Evolutionary conservation across 257 asterid species (phyloP).

Genomic region (Ilex aquifolium): DNA sequence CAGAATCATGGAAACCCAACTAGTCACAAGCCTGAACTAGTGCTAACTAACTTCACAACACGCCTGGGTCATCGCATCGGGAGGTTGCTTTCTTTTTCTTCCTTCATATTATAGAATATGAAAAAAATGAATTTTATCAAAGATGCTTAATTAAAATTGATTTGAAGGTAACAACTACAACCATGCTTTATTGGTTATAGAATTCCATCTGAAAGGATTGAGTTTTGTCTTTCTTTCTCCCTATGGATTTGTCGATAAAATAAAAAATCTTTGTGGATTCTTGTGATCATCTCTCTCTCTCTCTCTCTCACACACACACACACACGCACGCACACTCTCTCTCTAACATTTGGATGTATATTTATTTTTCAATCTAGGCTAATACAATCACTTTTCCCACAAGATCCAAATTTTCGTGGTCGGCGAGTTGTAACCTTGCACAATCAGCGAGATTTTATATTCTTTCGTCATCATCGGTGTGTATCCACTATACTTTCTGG

Average conservation of each 20-base stretch:
- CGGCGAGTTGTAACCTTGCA: conserved; percentile 93
- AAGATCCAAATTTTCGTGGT: conserved; percentile 83
- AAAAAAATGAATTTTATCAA: no score
- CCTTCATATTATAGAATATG: background rate
- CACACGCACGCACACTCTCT: background rate
- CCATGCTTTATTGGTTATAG: background rate
- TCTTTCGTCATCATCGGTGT: conserved; percentile 93
- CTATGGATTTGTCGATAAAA: no score
- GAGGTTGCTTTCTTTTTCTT: conserved; percentile 38
- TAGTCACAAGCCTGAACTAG: conserved; percentile 81
- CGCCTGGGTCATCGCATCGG: conserved; percentile 95
- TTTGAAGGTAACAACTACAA: background rate
- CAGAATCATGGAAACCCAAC: conserved; percentile 99
- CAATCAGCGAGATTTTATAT: conserved; percentile 92
- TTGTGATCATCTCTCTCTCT: background rate
- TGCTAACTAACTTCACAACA: conserved; percentile 78
- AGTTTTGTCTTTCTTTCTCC: no score
- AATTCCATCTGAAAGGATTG: background rate
- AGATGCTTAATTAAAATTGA: no score
- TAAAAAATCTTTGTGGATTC: no score
- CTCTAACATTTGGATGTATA: background rate
- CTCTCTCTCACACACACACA: background rate
- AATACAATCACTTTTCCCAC: conserved; percentile 84
- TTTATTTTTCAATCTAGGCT: conserved; percentile 34
- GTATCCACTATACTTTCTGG: conserved; percentile 9